Evolutionary conservation across 805 yeast species (phyloP).

Genomic region (Pachysolen tannophilus): DNA sequence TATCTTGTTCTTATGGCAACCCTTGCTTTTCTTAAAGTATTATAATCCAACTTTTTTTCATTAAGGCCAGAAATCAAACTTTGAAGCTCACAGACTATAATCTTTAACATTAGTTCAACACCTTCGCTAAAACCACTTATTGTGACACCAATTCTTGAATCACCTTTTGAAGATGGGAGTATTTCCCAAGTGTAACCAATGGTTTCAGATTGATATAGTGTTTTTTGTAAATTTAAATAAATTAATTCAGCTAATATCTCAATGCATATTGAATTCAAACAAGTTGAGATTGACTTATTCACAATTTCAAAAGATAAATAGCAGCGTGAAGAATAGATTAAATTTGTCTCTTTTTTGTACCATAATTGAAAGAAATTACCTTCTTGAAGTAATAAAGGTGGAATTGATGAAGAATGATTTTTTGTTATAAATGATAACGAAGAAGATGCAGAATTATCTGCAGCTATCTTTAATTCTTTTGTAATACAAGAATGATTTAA

Average conservation of each 20-base stretch:
- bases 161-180: slow-evolving; percentile 46
- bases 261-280: slow-evolving; percentile 33
- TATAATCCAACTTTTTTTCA: slow-evolving; percentile 32
- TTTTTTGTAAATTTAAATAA: slow-evolving; percentile 28
- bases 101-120: slow-evolving; percentile 24
- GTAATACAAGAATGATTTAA: slow-evolving; percentile 20
- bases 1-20: slow-evolving; percentile 39
- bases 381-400: slow-evolving; percentile 30
- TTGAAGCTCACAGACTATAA: slow-evolving; percentile 21
- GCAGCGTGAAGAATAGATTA: slow-evolving; percentile 21
- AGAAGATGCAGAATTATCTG: slow-evolving; percentile 19
- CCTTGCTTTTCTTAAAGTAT: slow-evolving; percentile 41
- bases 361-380: slow-evolving; percentile 40
- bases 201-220: slow-evolving; percentile 46
- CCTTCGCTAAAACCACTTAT: slow-evolving; percentile 45
- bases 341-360: slow-evolving; percentile 32
- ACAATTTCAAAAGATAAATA: slow-evolving; percentile 40
- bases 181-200: slow-evolving; percentile 52
- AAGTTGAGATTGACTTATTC: slow-evolving; percentile 23
- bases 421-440: slow-evolving; percentile 26
- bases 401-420: slow-evolving; percentile 14
- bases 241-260: slow-evolving; percentile 48
- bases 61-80: slow-evolving; percentile 9
- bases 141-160: slow-evolving; percentile 42
- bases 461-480: slow-evolving; percentile 16